Conservation (phyloP, 495 filamentous ascomycete species). For the Penicillium egyptiacum region DNA sequence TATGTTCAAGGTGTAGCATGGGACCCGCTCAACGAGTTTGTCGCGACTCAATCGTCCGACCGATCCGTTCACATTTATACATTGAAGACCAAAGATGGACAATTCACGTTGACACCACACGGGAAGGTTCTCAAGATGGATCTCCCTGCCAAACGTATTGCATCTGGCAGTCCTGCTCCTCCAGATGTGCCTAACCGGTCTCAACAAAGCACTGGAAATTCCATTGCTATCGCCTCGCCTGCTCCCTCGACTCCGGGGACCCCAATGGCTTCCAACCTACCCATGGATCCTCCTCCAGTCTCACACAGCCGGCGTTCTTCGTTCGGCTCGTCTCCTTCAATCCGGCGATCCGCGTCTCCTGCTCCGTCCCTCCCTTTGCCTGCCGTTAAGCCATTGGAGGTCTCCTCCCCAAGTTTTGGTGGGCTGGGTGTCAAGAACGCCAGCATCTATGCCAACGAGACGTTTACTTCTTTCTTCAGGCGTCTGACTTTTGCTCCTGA, state of each 20-base stretch:
- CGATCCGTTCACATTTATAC: conserved; percentile 97
- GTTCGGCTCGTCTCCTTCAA: conserved; percentile 83
- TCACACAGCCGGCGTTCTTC: conserved; percentile 92
- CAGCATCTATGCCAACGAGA: conserved; percentile 95
- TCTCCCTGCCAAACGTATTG: conserved; percentile 82
- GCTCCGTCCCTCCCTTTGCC: conserved; percentile 92
- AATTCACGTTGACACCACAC: conserved; percentile 81
- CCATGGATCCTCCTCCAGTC: conserved; percentile 95
- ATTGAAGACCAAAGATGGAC: conserved; percentile 93
- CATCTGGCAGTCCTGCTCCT: conserved; percentile 89
- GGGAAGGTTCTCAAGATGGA: conserved; percentile 83
- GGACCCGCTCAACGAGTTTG: conserved; percentile 97
- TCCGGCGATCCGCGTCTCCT: conserved; percentile 89
- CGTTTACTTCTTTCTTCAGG: conserved; percentile 94
- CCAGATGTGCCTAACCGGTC: conserved; percentile 65
- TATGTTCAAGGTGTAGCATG: conserved; percentile 98
- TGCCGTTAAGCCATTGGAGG: conserved; percentile 92
- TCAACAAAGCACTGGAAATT: conserved; percentile 57
- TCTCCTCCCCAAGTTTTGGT: conserved; percentile 68
- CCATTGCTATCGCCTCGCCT: conserved; percentile 72
- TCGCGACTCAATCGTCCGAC: conserved; percentile 97
- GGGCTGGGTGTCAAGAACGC: conserved; percentile 75
- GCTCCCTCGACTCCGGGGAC: conserved; percentile 93
- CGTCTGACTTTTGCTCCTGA: conserved; percentile 93
- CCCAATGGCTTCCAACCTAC: conserved; percentile 80